A percentile compares a stretch with the other conserved stretches of the same genome.
These are phyloP conservation scores for Iodosphaeria phyllophila DNA, from an alignment of 2,329 filamentous ascomycete genomes.

Conservation along the genomic window DNA sequence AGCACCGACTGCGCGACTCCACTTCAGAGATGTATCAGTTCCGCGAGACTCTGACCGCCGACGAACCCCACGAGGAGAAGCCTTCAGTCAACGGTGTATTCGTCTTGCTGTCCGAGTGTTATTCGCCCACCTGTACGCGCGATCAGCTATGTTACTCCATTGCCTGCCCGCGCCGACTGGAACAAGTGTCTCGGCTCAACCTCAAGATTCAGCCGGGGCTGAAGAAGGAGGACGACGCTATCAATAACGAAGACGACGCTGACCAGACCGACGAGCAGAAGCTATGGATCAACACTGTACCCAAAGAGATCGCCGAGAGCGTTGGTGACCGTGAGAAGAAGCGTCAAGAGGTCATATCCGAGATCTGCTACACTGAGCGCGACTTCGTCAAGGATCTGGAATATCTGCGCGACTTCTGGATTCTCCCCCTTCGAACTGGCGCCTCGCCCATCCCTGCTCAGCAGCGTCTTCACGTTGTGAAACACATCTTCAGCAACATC, in stretches of 20 bases:
- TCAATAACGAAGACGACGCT: conserved; percentile 56
- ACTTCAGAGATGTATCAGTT: conserved; percentile 93
- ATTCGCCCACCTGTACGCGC: conserved; percentile 89
- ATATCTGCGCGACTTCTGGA: conserved; percentile 97
- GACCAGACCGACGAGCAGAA: conserved; percentile 91
- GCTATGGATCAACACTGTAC: conserved; percentile 97
- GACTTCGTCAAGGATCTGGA: conserved; percentile 99
- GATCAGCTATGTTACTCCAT: conserved; percentile 97
- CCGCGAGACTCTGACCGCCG: conserved; percentile 76
- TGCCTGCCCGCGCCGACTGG: conserved; percentile 77
- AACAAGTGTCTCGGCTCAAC: conserved; percentile 88
- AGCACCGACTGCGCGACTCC: conserved; percentile 89
- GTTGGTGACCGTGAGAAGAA: conserved; percentile 89
- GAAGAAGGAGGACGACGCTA: conserved; percentile 39
- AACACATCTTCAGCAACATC: conserved; percentile 89
- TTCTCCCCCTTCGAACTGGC: conserved; percentile 68
- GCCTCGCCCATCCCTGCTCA: conserved; percentile 77
- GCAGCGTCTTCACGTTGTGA: conserved; percentile 75
- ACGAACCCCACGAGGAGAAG: conserved; percentile 58
- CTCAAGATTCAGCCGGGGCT: conserved; percentile 82
- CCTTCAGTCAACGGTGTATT: conserved; percentile 80
- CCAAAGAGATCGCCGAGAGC: conserved; percentile 81
- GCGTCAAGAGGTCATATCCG: conserved; percentile 92
- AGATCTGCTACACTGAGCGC: conserved; percentile 95
- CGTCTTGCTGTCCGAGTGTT: conserved; percentile 88